Conservation (phyloP, 2,329 filamentous ascomycete genomes). For the Stagonosporopsis chrysanthemi region DNA sequence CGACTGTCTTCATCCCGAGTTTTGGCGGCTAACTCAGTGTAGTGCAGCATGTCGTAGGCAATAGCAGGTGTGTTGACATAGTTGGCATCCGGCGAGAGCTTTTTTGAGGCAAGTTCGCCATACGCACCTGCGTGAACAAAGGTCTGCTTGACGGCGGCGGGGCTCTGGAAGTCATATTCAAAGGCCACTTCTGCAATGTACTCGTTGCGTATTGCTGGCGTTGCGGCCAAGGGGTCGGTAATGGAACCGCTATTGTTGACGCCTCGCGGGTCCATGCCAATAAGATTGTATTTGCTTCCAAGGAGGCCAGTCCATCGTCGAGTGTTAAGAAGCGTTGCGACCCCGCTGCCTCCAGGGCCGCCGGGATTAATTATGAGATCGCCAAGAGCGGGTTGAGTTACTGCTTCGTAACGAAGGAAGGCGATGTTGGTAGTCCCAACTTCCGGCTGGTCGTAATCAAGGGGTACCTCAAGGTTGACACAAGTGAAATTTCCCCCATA, state of each 20-base stretch:
- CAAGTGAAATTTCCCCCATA: slow-evolving; percentile 20
- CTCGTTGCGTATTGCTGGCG: background rate
- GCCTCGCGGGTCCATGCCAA: slow-evolving; percentile 44
- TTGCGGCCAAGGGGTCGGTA: slow-evolving; percentile 21
- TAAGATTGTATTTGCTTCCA: slow-evolving; percentile 43
- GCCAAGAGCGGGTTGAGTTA: slow-evolving; percentile 12
- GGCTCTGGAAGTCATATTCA: slow-evolving; percentile 17
- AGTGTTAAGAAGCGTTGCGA: slow-evolving; percentile 25
- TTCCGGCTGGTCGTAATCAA: slow-evolving; percentile 25
- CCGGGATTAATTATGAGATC: slow-evolving; percentile 31
- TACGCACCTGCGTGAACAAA: slow-evolving; percentile 35
- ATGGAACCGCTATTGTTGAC: slow-evolving; percentile 27
- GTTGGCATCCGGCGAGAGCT: background rate
- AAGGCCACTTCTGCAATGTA: slow-evolving; percentile 27
- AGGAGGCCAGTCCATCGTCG: background rate
- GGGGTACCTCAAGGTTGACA: slow-evolving; percentile 25
- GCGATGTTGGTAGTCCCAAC: slow-evolving; percentile 24
- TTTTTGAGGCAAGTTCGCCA: slow-evolving; percentile 25
- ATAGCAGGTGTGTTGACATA: slow-evolving; percentile 1
- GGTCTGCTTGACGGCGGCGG: slow-evolving; percentile 43
- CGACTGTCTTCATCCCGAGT: background rate
- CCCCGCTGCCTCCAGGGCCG: slow-evolving; percentile 43
- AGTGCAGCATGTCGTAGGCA: background rate
- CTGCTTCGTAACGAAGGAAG: slow-evolving; percentile 22
- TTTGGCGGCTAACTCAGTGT: background rate